Percentiles rank a stretch among this genome's conserved stretches.
phyloP scores from a whole-genome alignment of 495 filamentous ascomycete species.

The Daldinia vernicosa region DNA sequence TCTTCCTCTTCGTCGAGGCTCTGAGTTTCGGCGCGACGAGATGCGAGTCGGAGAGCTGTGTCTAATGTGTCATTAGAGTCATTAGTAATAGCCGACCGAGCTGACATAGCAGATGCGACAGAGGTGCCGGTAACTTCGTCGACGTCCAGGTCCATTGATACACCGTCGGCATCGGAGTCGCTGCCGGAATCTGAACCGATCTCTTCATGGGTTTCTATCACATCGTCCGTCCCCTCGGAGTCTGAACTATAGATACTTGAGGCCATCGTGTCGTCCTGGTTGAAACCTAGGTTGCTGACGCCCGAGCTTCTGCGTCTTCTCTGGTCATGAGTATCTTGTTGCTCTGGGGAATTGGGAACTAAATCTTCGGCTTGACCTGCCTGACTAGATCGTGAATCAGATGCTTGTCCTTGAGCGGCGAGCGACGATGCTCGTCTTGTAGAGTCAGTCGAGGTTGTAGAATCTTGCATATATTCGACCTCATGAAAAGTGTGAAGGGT shows the following conservation, averaged over 20 bases:
- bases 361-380: slow-evolving; percentile 69
- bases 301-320: slow-evolving; percentile 72
- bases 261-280: slow-evolving; percentile 70
- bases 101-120: slow-evolving; percentile 64
- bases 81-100: slow-evolving; percentile 58
- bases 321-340: slow-evolving; percentile 73
- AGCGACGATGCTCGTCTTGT: slow-evolving; percentile 74
- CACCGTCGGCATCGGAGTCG: slow-evolving; percentile 73
- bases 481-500: slow-evolving; percentile 98
- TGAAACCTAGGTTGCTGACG: slow-evolving; percentile 65
- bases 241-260: slow-evolving; percentile 81
- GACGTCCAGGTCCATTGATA: slow-evolving; percentile 74
- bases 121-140: slow-evolving; percentile 77
- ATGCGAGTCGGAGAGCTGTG: slow-evolving; percentile 77
- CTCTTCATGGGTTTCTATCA: slow-evolving; percentile 62
- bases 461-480: slow-evolving; percentile 86
- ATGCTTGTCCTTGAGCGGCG: slow-evolving; percentile 52
- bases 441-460: slow-evolving; percentile 82
- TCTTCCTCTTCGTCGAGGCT: slow-evolving; percentile 81
- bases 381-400: slow-evolving; percentile 72
- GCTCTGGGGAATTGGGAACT: slow-evolving; percentile 71
- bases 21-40: slow-evolving; percentile 74
- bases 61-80: slow-evolving; percentile 76
- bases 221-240: slow-evolving; percentile 68
- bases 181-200: slow-evolving; percentile 62